Base-by-base conservation (phyloP, 1,284 basidiomycete species). In the Laetiporus sulphureus region DNA sequence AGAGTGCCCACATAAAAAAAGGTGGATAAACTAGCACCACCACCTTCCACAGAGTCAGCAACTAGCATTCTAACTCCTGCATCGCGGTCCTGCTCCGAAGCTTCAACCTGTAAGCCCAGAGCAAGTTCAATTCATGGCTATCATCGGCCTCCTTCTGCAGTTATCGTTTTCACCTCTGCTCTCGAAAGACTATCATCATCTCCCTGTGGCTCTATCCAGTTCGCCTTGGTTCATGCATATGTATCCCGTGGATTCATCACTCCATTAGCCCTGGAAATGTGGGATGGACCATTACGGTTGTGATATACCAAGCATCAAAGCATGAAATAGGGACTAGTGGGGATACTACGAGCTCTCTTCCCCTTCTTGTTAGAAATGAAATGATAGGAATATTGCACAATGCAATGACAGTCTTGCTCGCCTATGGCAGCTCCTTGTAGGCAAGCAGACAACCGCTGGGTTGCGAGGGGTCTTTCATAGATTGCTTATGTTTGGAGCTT, bases 221-320 rank as follows among this genome's bases (percentile, higher is more conserved):
- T 80, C 81, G 32, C 71, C 69, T 30, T 75, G 77, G 5, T 87
- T 91, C 55, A 72, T 95, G 34, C 61, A 66, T 6, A 58, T 67
- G 31, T 86, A 83, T 55, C 72, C 79, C 3, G 49, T 65, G 2
- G 87, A 92, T 49, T 83, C 83, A 0, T 83, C 84, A 66, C 73
- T 5, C 55, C 60, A 8, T 82, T 88, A 41, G 79, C 86, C 0
- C 60, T 66, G 6, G 63, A 63, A 23, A 64, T 82, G 1, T 90
- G 90, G 79, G 66, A 77, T 34, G 59, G 63, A 6, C 57, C 96
- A 4, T 67, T 91, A 1, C 63, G 61, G 1, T 62, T 93, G 19
- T 95, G 91, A 90, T 67, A 71, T 1, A 80, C 80, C 5, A 88
- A 87, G 63, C 83, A 80, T 57, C 79, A 73, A 45, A 60, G 67